Conservation (phyloP, 441 rosid genomes). For the Brassica balearica region DNA sequence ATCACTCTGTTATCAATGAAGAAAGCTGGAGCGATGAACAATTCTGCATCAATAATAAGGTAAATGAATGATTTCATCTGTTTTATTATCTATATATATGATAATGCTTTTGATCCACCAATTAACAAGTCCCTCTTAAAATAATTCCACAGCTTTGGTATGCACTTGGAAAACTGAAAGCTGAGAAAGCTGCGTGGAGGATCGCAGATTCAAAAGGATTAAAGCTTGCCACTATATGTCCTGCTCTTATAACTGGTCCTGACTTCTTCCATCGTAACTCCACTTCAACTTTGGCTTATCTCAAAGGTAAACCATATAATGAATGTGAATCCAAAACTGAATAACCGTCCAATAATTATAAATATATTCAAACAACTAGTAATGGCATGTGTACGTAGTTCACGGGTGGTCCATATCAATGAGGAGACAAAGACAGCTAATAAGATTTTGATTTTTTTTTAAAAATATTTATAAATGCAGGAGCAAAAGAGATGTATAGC, state of each 20-base stretch:
- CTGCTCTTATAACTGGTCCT: slow-evolving; percentile 74
- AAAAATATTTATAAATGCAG: slow-evolving; percentile 7
- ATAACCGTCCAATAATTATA: slow-evolving; percentile 18
- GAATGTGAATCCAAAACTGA: slow-evolving; percentile 12
- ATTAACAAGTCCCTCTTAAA: not conserved
- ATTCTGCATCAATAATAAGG: slow-evolving; percentile 72
- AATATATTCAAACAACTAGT: slow-evolving; percentile 14
- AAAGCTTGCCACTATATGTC: slow-evolving; percentile 71
- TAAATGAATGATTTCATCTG: slow-evolving; percentile 17
- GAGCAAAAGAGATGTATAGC: slow-evolving; percentile 65
- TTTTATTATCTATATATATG: not conserved
- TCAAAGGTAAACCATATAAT: slow-evolving; percentile 54
- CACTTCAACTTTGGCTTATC: slow-evolving; percentile 67
- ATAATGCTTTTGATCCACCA: not conserved
- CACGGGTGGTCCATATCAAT: slow-evolving; percentile 33
- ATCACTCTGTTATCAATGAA: slow-evolving; percentile 60
- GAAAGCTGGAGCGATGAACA: slow-evolving; percentile 89
- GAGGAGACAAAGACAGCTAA: slow-evolving; percentile 36
- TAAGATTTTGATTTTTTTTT: not conserved
- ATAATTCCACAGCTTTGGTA: slow-evolving; percentile 72
- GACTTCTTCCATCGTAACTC: slow-evolving; percentile 58
- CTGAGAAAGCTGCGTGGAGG: slow-evolving; percentile 84
- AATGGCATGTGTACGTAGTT: slow-evolving; percentile 24
- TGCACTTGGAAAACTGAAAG: slow-evolving; percentile 86
- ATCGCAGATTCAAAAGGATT: slow-evolving; percentile 61